A percentile compares a stretch with the other conserved stretches of the same genome.
These are phyloP conservation scores for Themeda triandra DNA, from an alignment of 176 grass and related monocot genomes.

Conservation along the genomic window DNA sequence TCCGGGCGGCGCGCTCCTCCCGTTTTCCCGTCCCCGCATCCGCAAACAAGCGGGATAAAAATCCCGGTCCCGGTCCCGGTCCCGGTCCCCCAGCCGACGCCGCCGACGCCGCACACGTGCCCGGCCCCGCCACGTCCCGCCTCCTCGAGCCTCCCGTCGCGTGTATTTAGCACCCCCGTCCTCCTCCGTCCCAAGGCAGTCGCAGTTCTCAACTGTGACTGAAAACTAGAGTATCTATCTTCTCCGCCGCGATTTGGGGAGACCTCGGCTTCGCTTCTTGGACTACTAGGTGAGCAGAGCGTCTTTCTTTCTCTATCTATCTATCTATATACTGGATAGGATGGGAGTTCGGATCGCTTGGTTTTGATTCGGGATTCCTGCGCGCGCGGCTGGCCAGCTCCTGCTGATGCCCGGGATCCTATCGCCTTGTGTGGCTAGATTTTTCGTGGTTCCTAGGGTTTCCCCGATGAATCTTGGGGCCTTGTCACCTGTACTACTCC, in stretches of 20 bases:
- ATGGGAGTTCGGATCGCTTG: background rate
- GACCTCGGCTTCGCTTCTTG: constrained; percentile 14
- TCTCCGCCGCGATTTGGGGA: background rate
- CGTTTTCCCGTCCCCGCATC: constrained; percentile 53
- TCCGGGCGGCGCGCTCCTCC: background rate
- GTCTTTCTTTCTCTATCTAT: background rate
- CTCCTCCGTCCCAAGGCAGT: constrained; percentile 14
- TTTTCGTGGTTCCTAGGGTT: background rate
- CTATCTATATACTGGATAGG: background rate
- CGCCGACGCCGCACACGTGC: constrained; percentile 19
- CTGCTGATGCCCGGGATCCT: background rate
- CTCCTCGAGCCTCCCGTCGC: constrained; percentile 17
- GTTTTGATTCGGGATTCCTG: background rate
- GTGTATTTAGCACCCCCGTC: constrained; percentile 25
- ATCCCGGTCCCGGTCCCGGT: background rate
- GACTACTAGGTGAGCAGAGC: constrained; percentile 26
- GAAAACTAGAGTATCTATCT: background rate
- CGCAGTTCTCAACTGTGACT: constrained; percentile 46
- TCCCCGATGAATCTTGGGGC: background rate
- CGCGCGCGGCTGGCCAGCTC: background rate
- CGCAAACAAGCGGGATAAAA: constrained; percentile 8
- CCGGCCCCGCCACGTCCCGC: constrained; percentile 18
- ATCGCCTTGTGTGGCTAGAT: constrained; percentile 9
- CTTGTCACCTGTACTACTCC: background rate
- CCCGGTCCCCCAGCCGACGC: background rate